A percentile compares a stretch with the other conserved stretches of the same genome.
phyloP scores from a whole-genome alignment of 768 basidiomycete species.

The Trametes cinnabarina region DNA sequence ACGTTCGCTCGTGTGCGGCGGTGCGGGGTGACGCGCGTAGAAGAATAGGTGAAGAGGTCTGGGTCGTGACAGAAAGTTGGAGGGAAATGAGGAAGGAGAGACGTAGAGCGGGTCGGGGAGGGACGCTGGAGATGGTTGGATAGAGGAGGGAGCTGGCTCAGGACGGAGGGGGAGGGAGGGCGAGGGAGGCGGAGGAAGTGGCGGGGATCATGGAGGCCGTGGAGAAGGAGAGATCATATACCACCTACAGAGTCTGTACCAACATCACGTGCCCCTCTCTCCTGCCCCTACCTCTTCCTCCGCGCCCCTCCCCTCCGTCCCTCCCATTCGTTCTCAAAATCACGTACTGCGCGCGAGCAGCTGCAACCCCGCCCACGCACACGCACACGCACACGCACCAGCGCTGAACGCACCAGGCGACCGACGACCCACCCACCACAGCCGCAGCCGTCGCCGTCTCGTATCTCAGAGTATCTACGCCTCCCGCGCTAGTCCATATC shows the following conservation, averaged over 20 bases:
- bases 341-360: too few relatives aligned
- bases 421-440: too few relatives aligned
- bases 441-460: background rate
- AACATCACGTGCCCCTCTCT: conserved; percentile 1
- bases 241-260: background rate
- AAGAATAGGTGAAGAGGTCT: background rate
- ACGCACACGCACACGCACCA: too few relatives aligned
- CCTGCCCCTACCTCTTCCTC: background rate
- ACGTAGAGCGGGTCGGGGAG: background rate
- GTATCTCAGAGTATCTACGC: conserved; percentile 9
- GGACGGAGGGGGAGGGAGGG: background rate
- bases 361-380: too few relatives aligned
- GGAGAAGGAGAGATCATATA: background rate
- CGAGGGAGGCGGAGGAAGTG: background rate
- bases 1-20: background rate
- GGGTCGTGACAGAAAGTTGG: background rate
- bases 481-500: conserved; percentile 4
- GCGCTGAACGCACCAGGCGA: too few relatives aligned
- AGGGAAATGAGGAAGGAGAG: background rate
- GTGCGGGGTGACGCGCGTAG: background rate
- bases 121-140: background rate
- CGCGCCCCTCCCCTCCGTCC: background rate
- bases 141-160: background rate
- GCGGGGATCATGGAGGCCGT: background rate
- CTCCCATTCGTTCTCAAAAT: too few relatives aligned